Evolutionary conservation across 164 flowering plant species (phyloP).

Genomic region (Amborella trichopoda): DNA sequence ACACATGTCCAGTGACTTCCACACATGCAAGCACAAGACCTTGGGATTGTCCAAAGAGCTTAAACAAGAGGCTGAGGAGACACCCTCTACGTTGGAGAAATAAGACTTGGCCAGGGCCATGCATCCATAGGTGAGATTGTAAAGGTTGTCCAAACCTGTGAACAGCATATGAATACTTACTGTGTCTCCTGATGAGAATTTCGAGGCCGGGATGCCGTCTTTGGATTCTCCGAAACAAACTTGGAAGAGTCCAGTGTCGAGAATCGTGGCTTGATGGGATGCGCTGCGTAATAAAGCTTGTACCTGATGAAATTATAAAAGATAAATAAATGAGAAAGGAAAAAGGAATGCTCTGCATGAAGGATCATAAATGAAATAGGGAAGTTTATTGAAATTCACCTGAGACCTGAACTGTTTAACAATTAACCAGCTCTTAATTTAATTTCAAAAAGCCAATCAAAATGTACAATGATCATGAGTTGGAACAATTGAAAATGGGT

Average conservation of each 20-base stretch:
- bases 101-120: constrained; percentile 27
- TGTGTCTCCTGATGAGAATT: constrained; percentile 32
- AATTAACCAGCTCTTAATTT: neutral
- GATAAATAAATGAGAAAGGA: neutral
- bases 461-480: no score
- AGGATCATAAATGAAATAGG: neutral
- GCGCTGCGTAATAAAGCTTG: constrained; percentile 18
- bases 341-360: neutral
- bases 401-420: neutral
- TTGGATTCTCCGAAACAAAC: constrained; percentile 53
- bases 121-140: constrained; percentile 23
- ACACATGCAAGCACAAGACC: constrained; percentile 26
- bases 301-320: constrained; percentile 12
- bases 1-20: constrained; percentile 41
- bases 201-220: constrained; percentile 27
- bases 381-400: neutral
- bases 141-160: constrained; percentile 6
- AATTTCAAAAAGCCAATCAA: no score
- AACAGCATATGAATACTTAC: constrained; percentile 19
- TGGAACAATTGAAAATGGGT: no score
- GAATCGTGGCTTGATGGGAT: constrained; percentile 33
- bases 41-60: constrained; percentile 15
- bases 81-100: constrained; percentile 36
- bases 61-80: constrained; percentile 30
- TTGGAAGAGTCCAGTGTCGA: constrained; percentile 33